Percentiles rank a stretch among this genome's conserved stretches.
These are phyloP conservation scores for Globisporangium okanoganense DNA, from an alignment of 352 stramenopile species.

Conservation along the genomic window DNA sequence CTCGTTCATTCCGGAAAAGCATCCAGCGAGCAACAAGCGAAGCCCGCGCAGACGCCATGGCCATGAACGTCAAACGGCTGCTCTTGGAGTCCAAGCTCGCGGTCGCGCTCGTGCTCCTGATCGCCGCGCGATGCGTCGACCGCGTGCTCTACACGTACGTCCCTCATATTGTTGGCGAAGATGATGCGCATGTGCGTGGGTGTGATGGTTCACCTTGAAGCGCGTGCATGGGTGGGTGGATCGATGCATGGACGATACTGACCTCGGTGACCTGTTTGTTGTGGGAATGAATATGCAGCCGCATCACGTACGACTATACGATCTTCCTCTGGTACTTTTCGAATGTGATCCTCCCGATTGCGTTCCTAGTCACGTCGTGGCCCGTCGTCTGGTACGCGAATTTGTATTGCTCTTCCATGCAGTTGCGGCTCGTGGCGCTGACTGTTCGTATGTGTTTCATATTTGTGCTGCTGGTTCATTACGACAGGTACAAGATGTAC, in stretches of 20 bases:
- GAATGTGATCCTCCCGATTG: slow-evolving; percentile 76
- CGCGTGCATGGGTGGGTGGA: neutral
- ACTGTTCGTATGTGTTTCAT: neutral
- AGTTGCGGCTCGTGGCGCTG: neutral
- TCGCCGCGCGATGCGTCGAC: slow-evolving; percentile 76
- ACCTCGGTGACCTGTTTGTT: neutral
- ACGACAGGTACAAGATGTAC: slow-evolving; percentile 71
- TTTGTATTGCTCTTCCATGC: neutral
- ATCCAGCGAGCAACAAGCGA: neutral
- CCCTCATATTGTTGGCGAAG: neutral
- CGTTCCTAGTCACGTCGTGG: slow-evolving; percentile 71
- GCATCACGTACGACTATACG: slow-evolving; percentile 87
- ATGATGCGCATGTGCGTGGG: neutral
- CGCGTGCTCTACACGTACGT: slow-evolving; percentile 85
- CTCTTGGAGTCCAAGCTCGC: slow-evolving; percentile 85
- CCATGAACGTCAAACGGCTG: slow-evolving; percentile 67
- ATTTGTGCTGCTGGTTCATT: neutral
- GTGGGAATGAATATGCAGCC: slow-evolving; percentile 31
- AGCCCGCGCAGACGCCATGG: neutral
- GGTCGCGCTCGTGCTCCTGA: slow-evolving; percentile 70
- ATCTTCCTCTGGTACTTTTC: slow-evolving; percentile 87
- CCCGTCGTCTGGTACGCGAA: slow-evolving; percentile 59
- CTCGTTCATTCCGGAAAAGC: slow-evolving; percentile 8
- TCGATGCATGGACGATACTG: neutral
- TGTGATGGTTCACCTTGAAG: neutral